Base-by-base conservation (phyloP, 805 yeast genomes). In the Spathaspora sp. region DNA sequence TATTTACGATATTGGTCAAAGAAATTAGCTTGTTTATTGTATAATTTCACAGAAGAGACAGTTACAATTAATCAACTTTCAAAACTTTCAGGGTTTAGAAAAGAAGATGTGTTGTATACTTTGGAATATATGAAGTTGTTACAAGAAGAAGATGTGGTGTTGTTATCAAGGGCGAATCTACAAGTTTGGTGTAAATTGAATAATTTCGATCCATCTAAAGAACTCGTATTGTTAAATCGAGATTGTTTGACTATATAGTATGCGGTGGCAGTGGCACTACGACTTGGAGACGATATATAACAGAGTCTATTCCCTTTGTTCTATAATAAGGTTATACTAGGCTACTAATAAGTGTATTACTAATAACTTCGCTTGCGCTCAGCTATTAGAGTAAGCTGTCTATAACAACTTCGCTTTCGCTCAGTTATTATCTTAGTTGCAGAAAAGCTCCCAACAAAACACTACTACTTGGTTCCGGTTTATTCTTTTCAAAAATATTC, bases 401-500 rank as follows among this genome's bases (percentile, higher is more conserved):
- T 19, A n/a, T n/a, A 18, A 18, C n/a, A 19, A 23, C 26, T 23
- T 23, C 26, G 26, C 26, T 23, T 4, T 23, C 26, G 26, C 26
- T 23, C 26, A 23, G 26, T 23, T 23, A 23, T 65, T 64, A 87
- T 59, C 96, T 70, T 55, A 88, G 73, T 62, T 85, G 90, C 77
- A 80, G 83, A 57, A 87, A 87, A 0, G 94, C 88, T 69, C 85
- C 89, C 47, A 86, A 69, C 44, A 88, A 68, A 11, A 83, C 86
- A 17, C 88, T 81, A 19, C 86, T 78, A 11, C 80, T 80, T 40
- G 72, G 74, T 51, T 81, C 85, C 47, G 72, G 71, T 59, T 80
- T 84, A 53, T 78, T 82, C 65, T 86, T 89, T 53, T 89, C 96
- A 71, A 92, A 94, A 1, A 92, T 87, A 59, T 90, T 91, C 99